Evolutionary conservation across 768 basidiomycete species (phyloP).

Genomic region (Lentinus brumalis): DNA sequence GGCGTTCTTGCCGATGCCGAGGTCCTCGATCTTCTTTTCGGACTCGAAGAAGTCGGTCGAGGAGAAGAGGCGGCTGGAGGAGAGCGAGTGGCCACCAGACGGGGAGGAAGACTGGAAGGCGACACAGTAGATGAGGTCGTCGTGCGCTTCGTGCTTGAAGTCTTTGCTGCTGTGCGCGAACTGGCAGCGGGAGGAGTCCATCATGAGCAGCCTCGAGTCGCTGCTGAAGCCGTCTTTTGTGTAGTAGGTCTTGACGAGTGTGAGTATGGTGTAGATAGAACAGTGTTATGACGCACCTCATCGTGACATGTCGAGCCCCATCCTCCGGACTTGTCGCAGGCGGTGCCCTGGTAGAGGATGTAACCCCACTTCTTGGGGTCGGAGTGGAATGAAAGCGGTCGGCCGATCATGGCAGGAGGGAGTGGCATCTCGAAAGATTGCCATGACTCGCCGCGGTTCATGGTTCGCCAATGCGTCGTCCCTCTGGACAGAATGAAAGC

Average conservation of each 20-base stretch:
- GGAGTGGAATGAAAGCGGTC: constrained; percentile 87
- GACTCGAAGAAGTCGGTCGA: constrained; percentile 82
- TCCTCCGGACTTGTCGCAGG: constrained; percentile 51
- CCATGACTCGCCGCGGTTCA: constrained; percentile 89
- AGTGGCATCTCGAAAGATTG: constrained; percentile 70
- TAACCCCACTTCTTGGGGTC: constrained; percentile 67
- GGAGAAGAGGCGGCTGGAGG: constrained; percentile 75
- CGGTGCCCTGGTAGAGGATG: constrained; percentile 78
- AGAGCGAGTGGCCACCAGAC: constrained; percentile 46
- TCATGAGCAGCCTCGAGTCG: constrained; percentile 56
- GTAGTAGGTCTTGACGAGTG: constrained; percentile 71
- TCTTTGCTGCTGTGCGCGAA: constrained; percentile 88
- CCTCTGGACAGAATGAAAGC: constrained; percentile 82
- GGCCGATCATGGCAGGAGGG: constrained; percentile 55
- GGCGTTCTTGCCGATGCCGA: constrained; percentile 84
- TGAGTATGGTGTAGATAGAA: neutral
- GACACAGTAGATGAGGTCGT: constrained; percentile 85
- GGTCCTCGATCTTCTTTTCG: constrained; percentile 70
- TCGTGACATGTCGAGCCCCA: constrained; percentile 69
- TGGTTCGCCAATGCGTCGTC: constrained; percentile 84
- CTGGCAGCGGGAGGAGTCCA: constrained; percentile 76
- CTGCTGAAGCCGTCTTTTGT: constrained; percentile 82
- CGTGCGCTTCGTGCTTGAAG: constrained; percentile 76
- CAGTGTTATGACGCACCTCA: constrained; percentile 49
- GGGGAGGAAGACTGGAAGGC: constrained; percentile 69